Evolutionary conservation across 163 green algal genomes (phyloP).

Genomic region (Prototheca wickerhamii): DNA sequence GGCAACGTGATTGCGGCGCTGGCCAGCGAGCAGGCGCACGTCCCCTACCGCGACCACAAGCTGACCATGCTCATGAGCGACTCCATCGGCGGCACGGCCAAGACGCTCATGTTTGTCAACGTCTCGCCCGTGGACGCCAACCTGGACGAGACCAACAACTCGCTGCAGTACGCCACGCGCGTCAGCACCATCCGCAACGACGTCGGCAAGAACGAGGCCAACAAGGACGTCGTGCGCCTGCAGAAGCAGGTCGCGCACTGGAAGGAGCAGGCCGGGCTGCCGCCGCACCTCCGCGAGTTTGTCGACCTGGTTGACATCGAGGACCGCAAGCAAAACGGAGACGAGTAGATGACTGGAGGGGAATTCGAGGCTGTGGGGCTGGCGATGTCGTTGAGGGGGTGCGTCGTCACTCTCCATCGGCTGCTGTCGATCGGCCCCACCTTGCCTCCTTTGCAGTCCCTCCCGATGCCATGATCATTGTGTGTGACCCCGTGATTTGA

Average conservation of each 20-base stretch:
- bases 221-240: conserved; percentile 72
- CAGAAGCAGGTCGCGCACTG: conserved; percentile 59
- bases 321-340: conserved; percentile 21
- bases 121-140: conserved; percentile 77
- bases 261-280: conserved; percentile 65
- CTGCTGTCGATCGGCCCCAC: too few relatives aligned
- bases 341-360: too few relatives aligned
- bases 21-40: conserved; percentile 65
- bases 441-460: too few relatives aligned
- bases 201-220: conserved; percentile 70
- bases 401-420: too few relatives aligned
- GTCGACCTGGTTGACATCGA: conserved; percentile 31
- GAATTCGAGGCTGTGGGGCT: too few relatives aligned
- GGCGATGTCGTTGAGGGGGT: too few relatives aligned
- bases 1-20: conserved; percentile 84
- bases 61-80: conserved; percentile 98
- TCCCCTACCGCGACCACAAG: conserved; percentile 98
- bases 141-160: conserved; percentile 87
- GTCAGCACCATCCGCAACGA: conserved; percentile 95
- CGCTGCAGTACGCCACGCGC: conserved; percentile 79
- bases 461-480: too few relatives aligned
- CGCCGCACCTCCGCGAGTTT: conserved; percentile 35
- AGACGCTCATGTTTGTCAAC: conserved; percentile 99
- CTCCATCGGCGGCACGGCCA: conserved; percentile 91
- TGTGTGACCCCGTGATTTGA: too few relatives aligned